Percentiles rank a stretch among this genome's conserved stretches.
Conservation (phyloP, 1,139 yeast species). For the Debaryomyces coudertii region DNA sequence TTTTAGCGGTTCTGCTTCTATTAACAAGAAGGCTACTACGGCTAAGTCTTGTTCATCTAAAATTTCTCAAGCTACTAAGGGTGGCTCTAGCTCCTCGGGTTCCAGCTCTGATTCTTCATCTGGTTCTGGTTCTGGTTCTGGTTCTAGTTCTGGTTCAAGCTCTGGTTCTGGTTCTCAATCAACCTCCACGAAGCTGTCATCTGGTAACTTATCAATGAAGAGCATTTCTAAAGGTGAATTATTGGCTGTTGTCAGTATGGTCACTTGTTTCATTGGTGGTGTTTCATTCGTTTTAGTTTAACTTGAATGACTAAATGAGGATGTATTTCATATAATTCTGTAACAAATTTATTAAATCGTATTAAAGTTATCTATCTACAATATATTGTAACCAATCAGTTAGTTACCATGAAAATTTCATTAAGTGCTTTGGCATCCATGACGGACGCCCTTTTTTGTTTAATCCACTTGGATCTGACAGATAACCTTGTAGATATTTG, state of each 20-base stretch:
- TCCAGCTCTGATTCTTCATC: conserved; percentile 28
- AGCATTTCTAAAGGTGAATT: conserved; percentile 34
- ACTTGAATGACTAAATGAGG: conserved; percentile 1
- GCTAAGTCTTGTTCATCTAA: conserved; percentile 37
- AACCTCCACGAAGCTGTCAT: conserved; percentile 25
- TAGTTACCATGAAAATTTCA: conserved; percentile 87
- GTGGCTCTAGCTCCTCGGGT: conserved; percentile 29
- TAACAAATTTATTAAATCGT: conserved; percentile 8
- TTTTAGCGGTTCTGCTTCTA: conserved; percentile 45
- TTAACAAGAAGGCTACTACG: conserved; percentile 29
- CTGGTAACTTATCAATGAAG: conserved; percentile 28
- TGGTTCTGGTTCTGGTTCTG: conserved; percentile 25
- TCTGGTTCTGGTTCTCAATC: conserved; percentile 27
- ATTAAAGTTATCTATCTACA: background rate
- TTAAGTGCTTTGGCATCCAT: conserved; percentile 86
- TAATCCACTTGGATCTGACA: conserved; percentile 83
- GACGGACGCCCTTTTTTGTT: conserved; percentile 87
- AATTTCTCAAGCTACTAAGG: conserved; percentile 29
- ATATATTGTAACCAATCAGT: conserved; percentile 26
- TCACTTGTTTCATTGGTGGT: conserved; percentile 45
- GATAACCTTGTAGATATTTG: conserved; percentile 66
- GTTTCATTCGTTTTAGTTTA: conserved; percentile 35
- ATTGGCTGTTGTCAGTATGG: conserved; percentile 33
- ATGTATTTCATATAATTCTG: conserved; percentile 2
- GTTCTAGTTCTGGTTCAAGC: conserved; percentile 18